Evolutionary conservation across 192 early-diverging fungal species (phyloP).

Genomic region (Linnemannia zychae): DNA sequence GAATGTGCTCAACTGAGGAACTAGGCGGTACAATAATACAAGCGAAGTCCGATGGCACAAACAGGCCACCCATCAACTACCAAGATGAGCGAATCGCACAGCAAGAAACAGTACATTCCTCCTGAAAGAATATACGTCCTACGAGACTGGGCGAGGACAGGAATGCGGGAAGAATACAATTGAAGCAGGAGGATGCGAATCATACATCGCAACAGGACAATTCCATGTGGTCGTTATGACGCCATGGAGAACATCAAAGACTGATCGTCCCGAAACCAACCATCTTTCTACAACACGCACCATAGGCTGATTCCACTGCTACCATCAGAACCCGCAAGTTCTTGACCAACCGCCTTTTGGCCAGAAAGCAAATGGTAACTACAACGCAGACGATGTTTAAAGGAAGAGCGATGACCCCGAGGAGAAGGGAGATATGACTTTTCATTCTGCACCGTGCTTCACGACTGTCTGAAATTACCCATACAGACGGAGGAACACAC

Average conservation of each 20-base stretch:
- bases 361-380: slow-evolving; percentile 92
- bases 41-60: neutral
- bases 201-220: neutral
- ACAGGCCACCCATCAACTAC: neutral
- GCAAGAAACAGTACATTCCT: neutral
- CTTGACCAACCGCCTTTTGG: slow-evolving; percentile 98
- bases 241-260: neutral
- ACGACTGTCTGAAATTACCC: neutral
- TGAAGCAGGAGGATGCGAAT: neutral
- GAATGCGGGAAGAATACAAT: neutral
- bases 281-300: neutral
- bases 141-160: neutral
- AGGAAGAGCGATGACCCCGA: neutral
- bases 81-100: neutral
- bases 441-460: neutral
- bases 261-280: neutral
- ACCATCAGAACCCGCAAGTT: slow-evolving; percentile 99
- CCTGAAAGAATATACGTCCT: neutral
- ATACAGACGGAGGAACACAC: neutral
- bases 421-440: neutral
- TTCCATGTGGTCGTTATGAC: slow-evolving; percentile 24
- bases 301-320: slow-evolving; percentile 87
- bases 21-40: neutral
- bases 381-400: neutral
- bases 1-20: neutral